Conservation (phyloP, 2,329 filamentous ascomycete genomes). For the Bipolaris victoriae region DNA sequence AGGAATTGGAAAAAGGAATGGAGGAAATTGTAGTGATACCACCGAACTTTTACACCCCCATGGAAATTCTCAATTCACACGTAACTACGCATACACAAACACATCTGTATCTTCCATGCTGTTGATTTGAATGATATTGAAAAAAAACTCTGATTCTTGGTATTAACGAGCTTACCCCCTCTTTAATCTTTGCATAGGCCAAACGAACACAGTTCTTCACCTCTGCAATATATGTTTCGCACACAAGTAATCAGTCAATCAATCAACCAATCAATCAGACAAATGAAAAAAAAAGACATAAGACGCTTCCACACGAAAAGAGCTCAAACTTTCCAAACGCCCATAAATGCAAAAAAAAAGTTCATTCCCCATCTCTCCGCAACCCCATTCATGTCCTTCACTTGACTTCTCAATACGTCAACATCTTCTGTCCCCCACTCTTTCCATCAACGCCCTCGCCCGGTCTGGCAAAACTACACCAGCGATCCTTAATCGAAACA, state of each 20-base stretch:
- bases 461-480: conserved; percentile 84
- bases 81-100: background rate
- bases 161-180: background rate
- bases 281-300: background rate
- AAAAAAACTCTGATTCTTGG: background rate
- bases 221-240: background rate
- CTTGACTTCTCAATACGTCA: conserved; percentile 39
- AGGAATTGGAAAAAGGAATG: background rate
- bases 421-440: conserved; percentile 46
- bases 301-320: background rate
- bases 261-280: background rate
- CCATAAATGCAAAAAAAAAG: background rate
- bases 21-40: background rate
- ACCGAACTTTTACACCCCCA: background rate
- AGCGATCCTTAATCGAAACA: conserved; percentile 91
- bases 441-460: conserved; percentile 52
- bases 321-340: background rate
- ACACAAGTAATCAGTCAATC: background rate
- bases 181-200: background rate
- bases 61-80: background rate
- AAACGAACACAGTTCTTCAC: background rate
- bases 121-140: background rate
- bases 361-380: background rate
- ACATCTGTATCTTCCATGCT: background rate
- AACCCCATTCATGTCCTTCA: background rate